A percentile compares a stretch with the other conserved stretches of the same genome.
These are phyloP conservation scores for Phytomonas sp. DNA, from an alignment of 208 protist species.

Conservation along the genomic window DNA sequence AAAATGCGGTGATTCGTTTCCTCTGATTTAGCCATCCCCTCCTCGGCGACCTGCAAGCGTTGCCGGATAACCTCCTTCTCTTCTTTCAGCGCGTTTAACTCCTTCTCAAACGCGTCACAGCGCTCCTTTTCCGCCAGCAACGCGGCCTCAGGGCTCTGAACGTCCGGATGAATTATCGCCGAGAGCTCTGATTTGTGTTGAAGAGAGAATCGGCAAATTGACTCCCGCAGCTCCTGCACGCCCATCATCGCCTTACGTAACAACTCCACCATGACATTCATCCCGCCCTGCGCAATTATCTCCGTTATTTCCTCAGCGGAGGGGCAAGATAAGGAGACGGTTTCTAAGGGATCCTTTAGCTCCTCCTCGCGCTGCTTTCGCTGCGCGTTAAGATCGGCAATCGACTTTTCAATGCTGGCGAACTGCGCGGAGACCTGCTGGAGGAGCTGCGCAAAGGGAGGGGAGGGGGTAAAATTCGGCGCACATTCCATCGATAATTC, in stretches of 20 bases:
- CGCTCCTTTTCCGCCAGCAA: constrained; percentile 3
- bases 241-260: constrained; percentile 16
- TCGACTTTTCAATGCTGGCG: background rate
- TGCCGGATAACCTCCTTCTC: constrained; percentile 19
- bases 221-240: constrained; percentile 5
- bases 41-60: constrained; percentile 17
- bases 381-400: background rate
- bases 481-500: background rate
- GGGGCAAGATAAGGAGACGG: background rate
- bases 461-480: background rate
- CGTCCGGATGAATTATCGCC: background rate
- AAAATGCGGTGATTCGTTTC: constrained; percentile 28
- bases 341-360: background rate
- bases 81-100: constrained; percentile 15
- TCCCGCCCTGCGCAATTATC: background rate
- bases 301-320: background rate
- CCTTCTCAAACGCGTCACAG: constrained; percentile 3
- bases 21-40: constrained; percentile 13
- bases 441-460: background rate
- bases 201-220: constrained; percentile 3
- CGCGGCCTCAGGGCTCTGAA: constrained; percentile 10
- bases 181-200: background rate
- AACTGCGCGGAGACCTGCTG: background rate
- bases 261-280: constrained; percentile 16
- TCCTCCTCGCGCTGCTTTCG: background rate